Conservation (phyloP, 345 rosid species). For the Moricandia moricandioides region DNA sequence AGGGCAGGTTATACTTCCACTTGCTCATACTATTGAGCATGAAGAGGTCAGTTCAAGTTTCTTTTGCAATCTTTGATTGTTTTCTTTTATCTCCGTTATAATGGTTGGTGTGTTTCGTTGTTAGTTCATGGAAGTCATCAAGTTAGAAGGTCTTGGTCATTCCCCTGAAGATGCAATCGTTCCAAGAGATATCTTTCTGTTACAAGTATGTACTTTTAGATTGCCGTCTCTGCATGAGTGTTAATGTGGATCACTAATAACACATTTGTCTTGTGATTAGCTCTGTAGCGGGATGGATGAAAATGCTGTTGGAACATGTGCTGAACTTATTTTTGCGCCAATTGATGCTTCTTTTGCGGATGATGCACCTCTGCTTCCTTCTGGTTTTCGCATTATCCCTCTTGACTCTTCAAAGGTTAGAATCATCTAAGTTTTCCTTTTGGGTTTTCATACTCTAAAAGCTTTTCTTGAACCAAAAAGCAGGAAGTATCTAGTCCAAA, state of each 20-base stretch:
- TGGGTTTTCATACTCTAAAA: not conserved
- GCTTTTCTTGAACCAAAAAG: conserved; percentile 11
- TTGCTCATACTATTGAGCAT: conserved; percentile 92
- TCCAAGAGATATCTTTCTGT: conserved; percentile 86
- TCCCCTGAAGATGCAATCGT: conserved; percentile 86
- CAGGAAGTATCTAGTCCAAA: conserved; percentile 96
- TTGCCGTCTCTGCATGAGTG: not conserved
- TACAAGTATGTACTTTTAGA: conserved; percentile 66
- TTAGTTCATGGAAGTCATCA: conserved; percentile 93
- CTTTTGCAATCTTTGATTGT: not conserved
- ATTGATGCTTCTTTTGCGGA: conserved; percentile 97
- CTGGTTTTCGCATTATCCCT: conserved; percentile 97
- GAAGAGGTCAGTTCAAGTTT: conserved; percentile 68
- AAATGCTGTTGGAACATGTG: conserved; percentile 87
- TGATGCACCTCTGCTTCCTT: conserved; percentile 95
- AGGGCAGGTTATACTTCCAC: conserved; percentile 90
- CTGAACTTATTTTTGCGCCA: conserved; percentile 98
- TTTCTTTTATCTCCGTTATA: not conserved
- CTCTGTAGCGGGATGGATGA: conserved; percentile 98
- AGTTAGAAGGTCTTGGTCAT: conserved; percentile 80
- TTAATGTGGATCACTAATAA: not conserved
- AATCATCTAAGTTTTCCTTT: not conserved
- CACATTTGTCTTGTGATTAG: conserved; percentile 38
- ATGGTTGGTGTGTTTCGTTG: not conserved
- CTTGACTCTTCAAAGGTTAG: conserved; percentile 90